Percentiles rank a stretch among this genome's conserved stretches.
These are phyloP conservation scores for Fragilaria radians DNA, from an alignment of 108 stramenopile species.

Conservation along the genomic window DNA sequence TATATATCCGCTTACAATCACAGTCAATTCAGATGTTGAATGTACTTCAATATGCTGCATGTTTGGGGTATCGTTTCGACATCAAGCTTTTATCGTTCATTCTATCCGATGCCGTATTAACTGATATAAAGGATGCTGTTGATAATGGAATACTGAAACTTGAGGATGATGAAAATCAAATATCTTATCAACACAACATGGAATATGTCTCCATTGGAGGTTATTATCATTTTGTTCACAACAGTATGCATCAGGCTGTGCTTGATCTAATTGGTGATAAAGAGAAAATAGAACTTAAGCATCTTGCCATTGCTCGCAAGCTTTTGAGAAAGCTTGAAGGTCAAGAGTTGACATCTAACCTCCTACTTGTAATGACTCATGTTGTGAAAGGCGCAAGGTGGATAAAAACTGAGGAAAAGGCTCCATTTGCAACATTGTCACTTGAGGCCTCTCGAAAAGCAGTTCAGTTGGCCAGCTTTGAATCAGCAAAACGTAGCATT, in stretches of 20 bases:
- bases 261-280: constrained; percentile 21
- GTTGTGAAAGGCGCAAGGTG: neutral
- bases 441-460: neutral
- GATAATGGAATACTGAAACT: constrained; percentile 14
- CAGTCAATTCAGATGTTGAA: constrained; percentile 4
- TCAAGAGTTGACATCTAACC: neutral
- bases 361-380: neutral
- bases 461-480: neutral
- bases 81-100: constrained; percentile 15
- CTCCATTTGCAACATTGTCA: neutral
- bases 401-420: neutral
- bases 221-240: constrained; percentile 18
- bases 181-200: neutral
- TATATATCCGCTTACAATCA: neutral
- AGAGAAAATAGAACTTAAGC: constrained; percentile 18
- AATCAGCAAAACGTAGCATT: neutral
- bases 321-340: constrained; percentile 15
- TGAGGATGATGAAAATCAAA: constrained; percentile 1
- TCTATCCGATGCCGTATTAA: neutral
- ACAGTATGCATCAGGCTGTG: constrained; percentile 28
- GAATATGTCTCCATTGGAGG: neutral
- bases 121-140: constrained; percentile 6
- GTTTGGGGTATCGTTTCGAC: constrained; percentile 45
- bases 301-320: constrained; percentile 33
- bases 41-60: constrained; percentile 43